Evolutionary conservation across 225 moss, liverwort and hornwort species (phyloP).

Genomic region (Rhytidiadelphus loreus): DNA sequence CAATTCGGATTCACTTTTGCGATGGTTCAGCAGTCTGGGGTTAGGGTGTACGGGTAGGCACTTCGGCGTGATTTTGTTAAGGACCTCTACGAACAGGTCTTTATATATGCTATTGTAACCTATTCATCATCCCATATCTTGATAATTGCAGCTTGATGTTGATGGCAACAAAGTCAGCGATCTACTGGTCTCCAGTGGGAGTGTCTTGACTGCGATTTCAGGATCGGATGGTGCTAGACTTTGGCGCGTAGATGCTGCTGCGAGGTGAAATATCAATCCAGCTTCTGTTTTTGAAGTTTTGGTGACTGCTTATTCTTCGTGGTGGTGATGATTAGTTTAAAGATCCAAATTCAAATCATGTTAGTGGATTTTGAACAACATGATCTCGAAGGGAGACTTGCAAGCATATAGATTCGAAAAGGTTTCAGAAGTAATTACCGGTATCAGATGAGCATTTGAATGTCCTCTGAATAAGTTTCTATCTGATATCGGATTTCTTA

Average conservation of each 20-base stretch:
- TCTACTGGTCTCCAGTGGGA: constrained; percentile 62
- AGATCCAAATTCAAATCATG: neutral
- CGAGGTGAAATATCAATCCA: constrained; percentile 27
- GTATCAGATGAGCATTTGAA: neutral
- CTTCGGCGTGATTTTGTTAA: neutral
- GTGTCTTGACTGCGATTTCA: constrained; percentile 70
- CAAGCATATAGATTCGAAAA: neutral
- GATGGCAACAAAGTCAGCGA: constrained; percentile 69
- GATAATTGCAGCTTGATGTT: constrained; percentile 57
- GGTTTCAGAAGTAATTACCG: neutral
- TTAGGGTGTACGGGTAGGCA: neutral
- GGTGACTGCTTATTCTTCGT: neutral
- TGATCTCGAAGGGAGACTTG: neutral
- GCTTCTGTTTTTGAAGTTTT: neutral
- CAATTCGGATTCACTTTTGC: neutral
- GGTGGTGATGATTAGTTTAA: neutral
- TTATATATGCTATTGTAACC: neutral
- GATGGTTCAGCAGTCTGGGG: neutral
- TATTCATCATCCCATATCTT: neutral
- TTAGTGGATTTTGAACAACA: neutral
- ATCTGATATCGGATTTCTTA: neutral
- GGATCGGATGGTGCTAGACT: constrained; percentile 57
- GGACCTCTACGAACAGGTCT: neutral
- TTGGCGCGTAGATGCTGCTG: constrained; percentile 61
- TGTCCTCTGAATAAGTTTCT: neutral